Evolutionary conservation across 371 early-diverging fungal genomes (phyloP).

Genomic region (Fennellomyces sp.): DNA sequence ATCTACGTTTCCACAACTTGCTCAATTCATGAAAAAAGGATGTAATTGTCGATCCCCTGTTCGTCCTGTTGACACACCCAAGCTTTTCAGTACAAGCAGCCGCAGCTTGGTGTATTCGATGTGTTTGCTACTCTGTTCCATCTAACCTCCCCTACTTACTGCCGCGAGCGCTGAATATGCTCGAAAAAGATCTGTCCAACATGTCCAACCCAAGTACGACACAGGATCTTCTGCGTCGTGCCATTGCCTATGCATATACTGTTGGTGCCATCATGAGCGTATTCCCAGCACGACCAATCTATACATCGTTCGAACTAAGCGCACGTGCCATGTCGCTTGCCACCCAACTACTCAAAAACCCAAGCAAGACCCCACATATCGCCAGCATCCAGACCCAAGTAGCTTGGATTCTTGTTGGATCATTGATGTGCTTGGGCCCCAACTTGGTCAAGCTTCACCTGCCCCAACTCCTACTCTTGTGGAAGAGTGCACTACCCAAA

Average conservation of each 20-base stretch:
- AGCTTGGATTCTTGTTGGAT: conserved; percentile 81
- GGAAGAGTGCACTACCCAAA: conserved; percentile 72
- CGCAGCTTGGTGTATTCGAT: conserved; percentile 76
- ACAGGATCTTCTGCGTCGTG: conserved; percentile 54
- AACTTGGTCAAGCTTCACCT: conserved; percentile 81
- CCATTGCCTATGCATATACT: conserved; percentile 67
- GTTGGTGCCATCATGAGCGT: conserved; percentile 76
- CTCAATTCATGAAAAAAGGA: conserved; percentile 40
- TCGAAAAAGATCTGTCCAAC: conserved; percentile 64
- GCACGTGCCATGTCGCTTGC: conserved; percentile 79
- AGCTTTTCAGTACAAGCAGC: conserved; percentile 76
- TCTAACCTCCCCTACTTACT: conserved; percentile 64
- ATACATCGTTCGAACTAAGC: conserved; percentile 76
- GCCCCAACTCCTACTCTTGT: conserved; percentile 76
- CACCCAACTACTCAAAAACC: conserved; percentile 70
- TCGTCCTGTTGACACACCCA: conserved; percentile 69
- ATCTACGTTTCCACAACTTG: neutral
- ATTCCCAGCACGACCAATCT: conserved; percentile 68
- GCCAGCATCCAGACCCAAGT: conserved; percentile 72
- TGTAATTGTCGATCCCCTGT: conserved; percentile 63
- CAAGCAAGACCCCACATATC: conserved; percentile 62
- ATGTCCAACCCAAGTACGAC: conserved; percentile 46
- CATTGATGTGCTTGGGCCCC: conserved; percentile 82
- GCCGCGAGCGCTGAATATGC: conserved; percentile 53
- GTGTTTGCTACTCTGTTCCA: conserved; percentile 70